A percentile compares a stretch with the other conserved stretches of the same genome.
Conservation (phyloP, 768 basidiomycete genomes). For the Phylloporus sp. region DNA sequence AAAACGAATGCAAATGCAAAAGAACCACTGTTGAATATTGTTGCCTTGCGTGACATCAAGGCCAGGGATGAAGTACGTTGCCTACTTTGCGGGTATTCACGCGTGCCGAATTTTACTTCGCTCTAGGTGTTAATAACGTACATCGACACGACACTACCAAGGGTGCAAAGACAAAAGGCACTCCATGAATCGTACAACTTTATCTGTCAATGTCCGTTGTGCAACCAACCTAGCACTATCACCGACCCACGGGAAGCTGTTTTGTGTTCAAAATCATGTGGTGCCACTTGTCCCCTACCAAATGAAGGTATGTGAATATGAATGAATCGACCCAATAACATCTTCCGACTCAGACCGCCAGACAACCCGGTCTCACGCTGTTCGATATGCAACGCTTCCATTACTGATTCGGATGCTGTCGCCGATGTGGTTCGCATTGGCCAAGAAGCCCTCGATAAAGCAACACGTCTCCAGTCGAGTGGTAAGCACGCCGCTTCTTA, state of each 20-base stretch:
- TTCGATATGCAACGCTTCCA: slow-evolving; percentile 47
- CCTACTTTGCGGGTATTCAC: neutral
- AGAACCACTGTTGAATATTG: slow-evolving; percentile 67
- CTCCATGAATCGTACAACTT: slow-evolving; percentile 79
- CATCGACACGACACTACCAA: slow-evolving; percentile 77
- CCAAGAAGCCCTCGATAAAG: slow-evolving; percentile 73
- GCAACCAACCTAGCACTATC: slow-evolving; percentile 25
- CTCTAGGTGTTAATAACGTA: slow-evolving; percentile 76
- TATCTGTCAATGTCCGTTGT: slow-evolving; percentile 63
- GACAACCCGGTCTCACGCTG: slow-evolving; percentile 52
- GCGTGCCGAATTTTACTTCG: neutral
- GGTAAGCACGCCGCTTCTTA: slow-evolving; percentile 35
- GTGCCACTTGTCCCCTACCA: slow-evolving; percentile 58
- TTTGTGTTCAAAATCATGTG: slow-evolving; percentile 66
- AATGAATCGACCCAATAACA: neutral
- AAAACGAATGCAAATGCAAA: slow-evolving; percentile 27
- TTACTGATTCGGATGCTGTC: slow-evolving; percentile 48
- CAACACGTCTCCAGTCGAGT: slow-evolving; percentile 53
- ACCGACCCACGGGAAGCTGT: slow-evolving; percentile 69
- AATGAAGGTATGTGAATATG: slow-evolving; percentile 46
- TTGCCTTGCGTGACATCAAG: slow-evolving; percentile 63
- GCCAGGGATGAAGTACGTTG: slow-evolving; percentile 64
- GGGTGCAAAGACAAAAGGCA: slow-evolving; percentile 45
- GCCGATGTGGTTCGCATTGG: slow-evolving; percentile 66
- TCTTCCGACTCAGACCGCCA: slow-evolving; percentile 20